Evolutionary conservation across 1,284 basidiomycete species (phyloP), one percentile per base, ranked within the genome.

Genomic region (Puccinia novopanici): DNA sequence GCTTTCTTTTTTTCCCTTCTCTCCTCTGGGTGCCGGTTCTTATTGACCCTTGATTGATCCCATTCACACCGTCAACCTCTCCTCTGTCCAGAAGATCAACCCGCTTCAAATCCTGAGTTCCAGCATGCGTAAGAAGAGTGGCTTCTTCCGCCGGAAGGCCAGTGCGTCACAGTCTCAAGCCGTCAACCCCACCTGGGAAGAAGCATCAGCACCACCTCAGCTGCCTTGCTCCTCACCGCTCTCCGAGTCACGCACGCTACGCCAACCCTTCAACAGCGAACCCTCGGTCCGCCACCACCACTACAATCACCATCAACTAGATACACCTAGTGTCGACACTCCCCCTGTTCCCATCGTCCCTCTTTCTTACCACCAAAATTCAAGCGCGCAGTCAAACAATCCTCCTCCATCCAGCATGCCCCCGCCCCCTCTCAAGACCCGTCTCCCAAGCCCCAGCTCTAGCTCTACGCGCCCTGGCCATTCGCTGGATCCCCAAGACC

Each of bases 271-370:
- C 5, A 54, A 12, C 48, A 40, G 27, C 48, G 50, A 52, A 24
- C 19, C 30, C 2, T 34, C 50, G 30, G 0, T 34, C 48, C 24
- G 24, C 27, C 48, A 52, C 50, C 68, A 52, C 3, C 67, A 70
- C 24, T 3, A 52, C 19, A 50, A 30, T 19, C 45, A 48, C 17
- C 8, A 48, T 63, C 34, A 34, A 34, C 1, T 2, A 34, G 4
- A 9, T 17, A 63, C 37, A 37, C n/a, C 30, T 27, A n/a, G n/a
- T n/a, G 30, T 24, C 50, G 34, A 48, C 63, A 19, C 75, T 12
- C 75, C 75, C n/a, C 75, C 75, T 37, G 75, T 77, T 19, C 75
- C 75, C 24, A 68, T 37, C 75, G 70, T 77, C n/a, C 75, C 75
- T 15, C 40, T 48, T 17, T 77, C 75, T 4, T 77, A 67, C 37